A percentile compares a stretch with the other conserved stretches of the same genome.
Evolutionary conservation across 148 eudicot species (phyloP).

Genomic region (Camellia granthamiana): DNA sequence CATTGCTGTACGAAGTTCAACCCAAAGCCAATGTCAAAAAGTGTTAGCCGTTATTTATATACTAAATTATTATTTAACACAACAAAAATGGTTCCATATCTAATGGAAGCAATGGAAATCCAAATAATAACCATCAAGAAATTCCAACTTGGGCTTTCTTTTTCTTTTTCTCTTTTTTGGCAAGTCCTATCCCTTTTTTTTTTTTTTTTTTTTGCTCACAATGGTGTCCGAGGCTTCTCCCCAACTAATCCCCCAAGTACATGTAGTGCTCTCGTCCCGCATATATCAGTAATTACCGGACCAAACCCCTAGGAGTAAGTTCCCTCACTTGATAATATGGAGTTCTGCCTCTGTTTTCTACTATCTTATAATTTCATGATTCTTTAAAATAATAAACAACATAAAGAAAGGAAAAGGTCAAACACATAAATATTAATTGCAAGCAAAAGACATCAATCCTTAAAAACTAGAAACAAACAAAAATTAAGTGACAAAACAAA

Average conservation of each 20-base stretch:
- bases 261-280: too few relatives aligned
- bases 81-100: not conserved
- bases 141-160: not conserved
- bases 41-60: not conserved
- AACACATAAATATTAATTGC: not conserved
- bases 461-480: not conserved
- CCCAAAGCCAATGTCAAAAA: not conserved
- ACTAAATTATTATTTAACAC: not conserved
- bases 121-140: not conserved
- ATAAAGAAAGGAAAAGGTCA: not conserved
- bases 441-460: not conserved
- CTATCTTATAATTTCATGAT: not conserved
- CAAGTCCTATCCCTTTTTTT: too few relatives aligned
- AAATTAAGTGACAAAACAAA: not conserved
- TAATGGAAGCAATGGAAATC: not conserved
- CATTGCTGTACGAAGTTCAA: not conserved
- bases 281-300: too few relatives aligned
- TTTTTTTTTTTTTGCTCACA: too few relatives aligned
- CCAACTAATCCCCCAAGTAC: too few relatives aligned
- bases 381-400: not conserved
- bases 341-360: not conserved
- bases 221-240: too few relatives aligned
- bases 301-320: too few relatives aligned
- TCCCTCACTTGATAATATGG: not conserved
- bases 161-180: too few relatives aligned